These are phyloP conservation scores for Talaromyces sp. DNA, from an alignment of 2,329 filamentous ascomycete genomes.

Conservation along the genomic window DNA sequence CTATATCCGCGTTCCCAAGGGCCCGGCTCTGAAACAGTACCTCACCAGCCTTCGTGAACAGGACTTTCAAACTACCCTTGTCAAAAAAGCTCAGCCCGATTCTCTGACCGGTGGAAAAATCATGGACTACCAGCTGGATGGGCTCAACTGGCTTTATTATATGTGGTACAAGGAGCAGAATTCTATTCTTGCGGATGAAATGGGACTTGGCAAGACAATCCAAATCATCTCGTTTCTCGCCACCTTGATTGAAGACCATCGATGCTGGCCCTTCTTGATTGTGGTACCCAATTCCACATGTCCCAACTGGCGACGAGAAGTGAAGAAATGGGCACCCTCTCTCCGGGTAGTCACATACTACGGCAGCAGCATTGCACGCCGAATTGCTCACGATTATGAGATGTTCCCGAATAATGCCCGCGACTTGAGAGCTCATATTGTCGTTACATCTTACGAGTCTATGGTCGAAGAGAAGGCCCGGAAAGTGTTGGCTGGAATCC, in stretches of 20 bases:
- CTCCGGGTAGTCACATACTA: conserved; percentile 91
- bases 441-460: conserved; percentile 92
- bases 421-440: conserved; percentile 79
- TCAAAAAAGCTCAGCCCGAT: conserved; percentile 66
- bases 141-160: conserved; percentile 90
- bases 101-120: conserved; percentile 72
- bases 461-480: conserved; percentile 67
- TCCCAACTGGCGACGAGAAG: conserved; percentile 95
- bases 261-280: conserved; percentile 86
- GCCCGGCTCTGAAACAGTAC: conserved; percentile 57
- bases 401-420: conserved; percentile 63
- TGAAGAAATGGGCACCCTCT: conserved; percentile 85
- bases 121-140: conserved; percentile 91
- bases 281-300: conserved; percentile 94
- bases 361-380: conserved; percentile 68
- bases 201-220: conserved; percentile 96
- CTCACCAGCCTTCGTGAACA: conserved; percentile 61
- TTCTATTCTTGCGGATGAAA: conserved; percentile 91
- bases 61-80: conserved; percentile 61
- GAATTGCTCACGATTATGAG: conserved; percentile 75
- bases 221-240: conserved; percentile 82
- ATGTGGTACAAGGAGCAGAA: conserved; percentile 81
- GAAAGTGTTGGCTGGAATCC: conserved; percentile 62
- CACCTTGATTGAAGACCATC: conserved; percentile 62
- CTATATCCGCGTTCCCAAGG: conserved; percentile 60